phyloP scores from a whole-genome alignment of 2,329 filamentous ascomycete genomes.

The Colletotrichum spinosum region DNA sequence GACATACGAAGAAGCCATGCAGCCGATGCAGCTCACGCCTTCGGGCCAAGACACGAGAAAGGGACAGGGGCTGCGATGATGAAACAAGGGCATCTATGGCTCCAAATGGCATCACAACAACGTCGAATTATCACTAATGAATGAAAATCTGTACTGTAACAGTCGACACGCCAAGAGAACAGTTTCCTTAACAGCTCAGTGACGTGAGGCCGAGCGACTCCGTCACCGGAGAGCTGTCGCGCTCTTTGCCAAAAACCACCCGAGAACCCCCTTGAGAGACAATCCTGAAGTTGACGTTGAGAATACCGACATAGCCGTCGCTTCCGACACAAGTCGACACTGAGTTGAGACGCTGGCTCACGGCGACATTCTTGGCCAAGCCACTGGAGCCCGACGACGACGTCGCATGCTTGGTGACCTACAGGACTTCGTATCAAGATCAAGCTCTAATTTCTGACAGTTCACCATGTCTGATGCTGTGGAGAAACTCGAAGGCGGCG shows the following conservation, averaged over 20 bases:
- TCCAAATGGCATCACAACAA: not conserved
- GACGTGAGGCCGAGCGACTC: constrained; percentile 30
- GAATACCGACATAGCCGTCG: constrained; percentile 36
- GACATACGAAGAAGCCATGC: no score
- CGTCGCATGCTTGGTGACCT: constrained; percentile 28
- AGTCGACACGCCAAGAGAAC: not conserved
- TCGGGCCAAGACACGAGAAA: no score
- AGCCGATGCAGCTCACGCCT: no score
- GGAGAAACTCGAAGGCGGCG: not conserved
- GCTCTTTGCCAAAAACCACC: constrained; percentile 32
- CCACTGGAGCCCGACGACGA: constrained; percentile 15
- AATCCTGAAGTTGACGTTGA: constrained; percentile 38
- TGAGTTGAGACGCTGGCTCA: constrained; percentile 27
- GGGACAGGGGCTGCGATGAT: no score
- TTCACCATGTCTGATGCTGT: not conserved
- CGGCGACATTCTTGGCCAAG: constrained; percentile 26
- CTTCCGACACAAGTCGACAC: constrained; percentile 30
- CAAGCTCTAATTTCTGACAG: not conserved
- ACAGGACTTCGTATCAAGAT: not conserved
- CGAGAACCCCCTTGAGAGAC: constrained; percentile 23
- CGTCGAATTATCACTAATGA: not conserved
- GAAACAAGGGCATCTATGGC: no score
- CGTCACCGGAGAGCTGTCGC: constrained; percentile 22
- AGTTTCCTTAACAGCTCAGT: constrained; percentile 20
- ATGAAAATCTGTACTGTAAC: not conserved